Base-by-base conservation (phyloP, 345 rosid genomes). In the Orychophragmus violaceus region DNA sequence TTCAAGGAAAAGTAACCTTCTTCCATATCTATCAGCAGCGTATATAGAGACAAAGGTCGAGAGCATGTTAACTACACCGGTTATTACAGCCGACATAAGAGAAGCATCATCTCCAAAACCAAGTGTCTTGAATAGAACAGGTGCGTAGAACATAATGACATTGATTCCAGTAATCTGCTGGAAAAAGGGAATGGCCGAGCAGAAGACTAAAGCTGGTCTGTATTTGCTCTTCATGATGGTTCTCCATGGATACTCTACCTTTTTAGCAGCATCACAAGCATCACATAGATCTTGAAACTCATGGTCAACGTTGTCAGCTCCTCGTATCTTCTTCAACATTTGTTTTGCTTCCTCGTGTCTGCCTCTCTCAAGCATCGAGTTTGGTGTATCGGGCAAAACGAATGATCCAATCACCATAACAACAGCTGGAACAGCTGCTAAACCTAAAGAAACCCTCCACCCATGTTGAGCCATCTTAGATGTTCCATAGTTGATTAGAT, bases 1-100 rank as follows among this genome's bases (percentile, higher is more conserved):
- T 65, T 78, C 68, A 8, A 83, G 58, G 70, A 83, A 83, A 62
- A 83, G 71, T 7, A 74, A 56, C 41, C 84, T 51, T 59, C 82
- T 70, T 30, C 81, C 87, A 12, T 71, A 68, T 64, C 62, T 78
- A 49, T 81, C 81, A 6, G 58, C 79, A 0, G 66, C 48, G 9
- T 59, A 58, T 21, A 80, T 67, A 0, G 84, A 81, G 39, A 81
- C 79, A 54, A 78, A 8, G 21, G 84, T 81, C 10, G 74, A 50
- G 18, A 72, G 19, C 3, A 75, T 71, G 14, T 78, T 78, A 16
- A 81, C 79, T 2, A 19, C 62, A 58, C 84, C 84, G 2, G 76
- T 77, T 5, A 81, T 75, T 13, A 75, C 80, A 0, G 80, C 80
- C 7, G 78, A 72, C 59, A 78, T 60, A 35, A 76, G 76, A 2